Conservation (phyloP, 495 filamentous ascomycete genomes). For the Articulospora tetracladia region DNA sequence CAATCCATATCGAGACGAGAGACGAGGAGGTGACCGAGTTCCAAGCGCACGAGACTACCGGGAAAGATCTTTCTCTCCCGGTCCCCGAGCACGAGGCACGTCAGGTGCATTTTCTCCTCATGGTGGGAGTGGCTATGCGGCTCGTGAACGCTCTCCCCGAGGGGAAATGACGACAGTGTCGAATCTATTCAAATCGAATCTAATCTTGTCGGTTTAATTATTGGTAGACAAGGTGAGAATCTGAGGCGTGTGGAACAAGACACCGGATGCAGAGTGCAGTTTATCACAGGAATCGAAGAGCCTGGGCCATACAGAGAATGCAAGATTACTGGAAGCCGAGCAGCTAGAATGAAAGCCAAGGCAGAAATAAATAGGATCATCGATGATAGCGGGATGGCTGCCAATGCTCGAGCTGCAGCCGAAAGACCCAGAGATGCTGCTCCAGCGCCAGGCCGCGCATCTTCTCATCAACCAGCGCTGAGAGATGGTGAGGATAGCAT, state of each 20-base stretch:
- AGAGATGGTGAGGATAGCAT: constrained; percentile 70
- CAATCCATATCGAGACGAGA: constrained; percentile 75
- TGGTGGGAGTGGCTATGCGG: constrained; percentile 17
- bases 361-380: constrained; percentile 76
- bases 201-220: constrained; percentile 75
- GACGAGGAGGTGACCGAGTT: constrained; percentile 57
- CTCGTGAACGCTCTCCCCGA: constrained; percentile 52
- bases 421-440: constrained; percentile 22
- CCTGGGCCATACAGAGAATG: constrained; percentile 66
- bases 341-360: constrained; percentile 65
- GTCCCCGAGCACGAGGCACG: constrained; percentile 40
- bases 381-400: constrained; percentile 70
- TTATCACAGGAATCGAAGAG: constrained; percentile 65
- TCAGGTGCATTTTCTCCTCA: constrained; percentile 43
- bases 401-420: constrained; percentile 34
- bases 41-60: constrained; percentile 51
- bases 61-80: constrained; percentile 61
- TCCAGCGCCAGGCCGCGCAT: constrained; percentile 18
- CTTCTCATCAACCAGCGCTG: constrained; percentile 44
- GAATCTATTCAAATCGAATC: constrained; percentile 77
- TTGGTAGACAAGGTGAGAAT: constrained; percentile 80
- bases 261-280: constrained; percentile 74
- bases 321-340: constrained; percentile 67
- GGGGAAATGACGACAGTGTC: constrained; percentile 53
- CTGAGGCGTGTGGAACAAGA: constrained; percentile 72